A percentile compares a stretch with the other conserved stretches of the same genome.
phyloP scores from a whole-genome alignment of 2,329 filamentous ascomycete species.

The Curvularia lunata region DNA sequence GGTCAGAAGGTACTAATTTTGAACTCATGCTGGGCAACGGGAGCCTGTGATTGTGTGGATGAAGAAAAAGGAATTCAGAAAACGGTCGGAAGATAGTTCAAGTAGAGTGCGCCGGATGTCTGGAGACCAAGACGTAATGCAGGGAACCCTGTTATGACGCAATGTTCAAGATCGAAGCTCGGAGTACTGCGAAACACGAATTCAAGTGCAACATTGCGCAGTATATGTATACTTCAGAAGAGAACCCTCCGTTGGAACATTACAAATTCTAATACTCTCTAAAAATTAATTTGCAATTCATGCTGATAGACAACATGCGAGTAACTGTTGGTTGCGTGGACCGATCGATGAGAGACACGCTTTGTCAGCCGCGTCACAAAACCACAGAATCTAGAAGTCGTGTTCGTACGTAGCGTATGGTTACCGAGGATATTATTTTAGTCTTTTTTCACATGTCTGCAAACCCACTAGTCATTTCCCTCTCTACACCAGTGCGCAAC shows the following conservation, averaged over 20 bases:
- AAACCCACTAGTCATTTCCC: slow-evolving; percentile 7
- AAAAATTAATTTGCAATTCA: neutral
- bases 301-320: slow-evolving; percentile 15
- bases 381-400: slow-evolving; percentile 21
- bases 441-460: slow-evolving; percentile 2
- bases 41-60: neutral
- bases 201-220: neutral
- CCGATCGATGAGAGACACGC: slow-evolving; percentile 18
- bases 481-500: neutral
- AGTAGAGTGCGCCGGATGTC: slow-evolving; percentile 7
- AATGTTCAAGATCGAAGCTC: slow-evolving; percentile 25
- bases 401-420: neutral
- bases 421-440: neutral
- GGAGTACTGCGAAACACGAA: slow-evolving; percentile 4
- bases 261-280: neutral
- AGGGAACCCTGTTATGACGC: slow-evolving; percentile 25
- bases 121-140: slow-evolving; percentile 32
- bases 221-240: slow-evolving; percentile 12
- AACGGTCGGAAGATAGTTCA: slow-evolving; percentile 1
- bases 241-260: slow-evolving; percentile 20
- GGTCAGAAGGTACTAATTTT: slow-evolving; percentile 63
- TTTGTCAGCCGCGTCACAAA: slow-evolving; percentile 23
- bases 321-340: slow-evolving; percentile 13
- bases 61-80: neutral
- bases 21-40: slow-evolving; percentile 39